Percentiles rank a stretch among this genome's conserved stretches.
phyloP scores from a whole-genome alignment of 495 filamentous ascomycete genomes.

The Penicillium mononematosum region DNA sequence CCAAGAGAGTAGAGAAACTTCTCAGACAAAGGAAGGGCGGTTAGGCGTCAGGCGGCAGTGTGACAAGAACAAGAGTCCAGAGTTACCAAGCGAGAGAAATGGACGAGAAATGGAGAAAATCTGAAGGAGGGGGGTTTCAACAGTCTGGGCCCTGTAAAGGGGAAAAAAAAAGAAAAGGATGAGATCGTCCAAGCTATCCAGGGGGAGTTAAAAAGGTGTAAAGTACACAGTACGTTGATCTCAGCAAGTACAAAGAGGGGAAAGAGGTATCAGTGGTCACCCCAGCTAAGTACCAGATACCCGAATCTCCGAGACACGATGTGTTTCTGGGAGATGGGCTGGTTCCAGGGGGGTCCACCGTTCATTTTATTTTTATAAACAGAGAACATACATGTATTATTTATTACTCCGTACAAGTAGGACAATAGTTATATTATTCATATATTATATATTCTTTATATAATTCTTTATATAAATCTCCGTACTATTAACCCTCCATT shows the following conservation, averaged over 20 bases:
- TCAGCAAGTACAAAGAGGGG: constrained; percentile 1
- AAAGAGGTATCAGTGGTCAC: not conserved
- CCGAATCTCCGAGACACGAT: constrained; percentile 33
- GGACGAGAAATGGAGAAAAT: constrained; percentile 12
- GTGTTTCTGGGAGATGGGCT: constrained; percentile 28
- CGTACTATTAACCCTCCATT: constrained; percentile 1
- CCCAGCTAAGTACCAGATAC: constrained; percentile 17
- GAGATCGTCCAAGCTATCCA: constrained; percentile 12
- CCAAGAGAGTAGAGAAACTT: constrained; percentile 1
- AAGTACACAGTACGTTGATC: constrained; percentile 4
- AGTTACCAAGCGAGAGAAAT: constrained; percentile 34
- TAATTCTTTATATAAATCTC: no score
- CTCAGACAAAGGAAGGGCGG: not conserved
- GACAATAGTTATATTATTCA: no score
- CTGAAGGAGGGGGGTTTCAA: not conserved
- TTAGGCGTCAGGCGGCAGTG: constrained; percentile 36
- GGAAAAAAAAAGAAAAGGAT: constrained; percentile 4
- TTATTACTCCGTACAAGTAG: no score
- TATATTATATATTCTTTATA: no score
- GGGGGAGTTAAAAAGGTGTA: not conserved
- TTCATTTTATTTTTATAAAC: constrained; percentile 3
- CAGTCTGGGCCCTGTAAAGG: constrained; percentile 18
- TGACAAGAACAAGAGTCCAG: constrained; percentile 33
- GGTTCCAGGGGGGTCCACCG: constrained; percentile 16
- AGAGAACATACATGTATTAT: no score